Percentiles rank a stretch among this genome's conserved stretches.
phyloP scores from a whole-genome alignment of 2,329 filamentous ascomycete genomes.

The Phaeophleospora eucalypticola region DNA sequence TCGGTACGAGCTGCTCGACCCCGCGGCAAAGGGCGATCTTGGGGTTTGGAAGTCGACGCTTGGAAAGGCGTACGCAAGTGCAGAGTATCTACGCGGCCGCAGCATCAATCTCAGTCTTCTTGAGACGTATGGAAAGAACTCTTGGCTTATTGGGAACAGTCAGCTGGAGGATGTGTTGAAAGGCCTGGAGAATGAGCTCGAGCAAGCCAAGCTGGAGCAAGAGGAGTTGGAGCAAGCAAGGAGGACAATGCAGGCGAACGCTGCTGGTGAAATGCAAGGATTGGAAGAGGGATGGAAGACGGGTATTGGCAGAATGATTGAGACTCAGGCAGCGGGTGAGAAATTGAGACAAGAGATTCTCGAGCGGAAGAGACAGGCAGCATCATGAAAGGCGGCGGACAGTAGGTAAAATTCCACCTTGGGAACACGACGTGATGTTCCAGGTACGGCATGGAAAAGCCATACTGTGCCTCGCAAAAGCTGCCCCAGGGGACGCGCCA shows the following conservation, averaged over 20 bases:
- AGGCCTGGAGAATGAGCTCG: slow-evolving; percentile 69
- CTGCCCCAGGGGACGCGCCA: no score
- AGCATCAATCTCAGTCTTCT: slow-evolving; percentile 66
- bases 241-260: slow-evolving; percentile 65
- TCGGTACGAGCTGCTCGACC: slow-evolving; percentile 77
- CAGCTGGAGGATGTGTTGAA: slow-evolving; percentile 70
- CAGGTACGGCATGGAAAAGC: no score
- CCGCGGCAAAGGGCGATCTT: slow-evolving; percentile 44
- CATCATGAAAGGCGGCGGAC: slow-evolving; percentile 15
- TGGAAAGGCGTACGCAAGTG: slow-evolving; percentile 54
- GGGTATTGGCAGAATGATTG: slow-evolving; percentile 73
- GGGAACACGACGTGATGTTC: no score
- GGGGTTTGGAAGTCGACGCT: slow-evolving; percentile 50
- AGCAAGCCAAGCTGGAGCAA: slow-evolving; percentile 61
- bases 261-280: slow-evolving; percentile 66
- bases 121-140: slow-evolving; percentile 78
- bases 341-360: slow-evolving; percentile 63
- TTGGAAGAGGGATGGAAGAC: slow-evolving; percentile 76
- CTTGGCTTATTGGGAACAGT: slow-evolving; percentile 83
- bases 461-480: no score
- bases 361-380: slow-evolving; percentile 53
- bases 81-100: slow-evolving; percentile 54
- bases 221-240: slow-evolving; percentile 70
- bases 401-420: no score
- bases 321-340: slow-evolving; percentile 83